phyloP scores from a whole-genome alignment of 2,329 filamentous ascomycete genomes.

The Epichloe bromicola region DNA sequence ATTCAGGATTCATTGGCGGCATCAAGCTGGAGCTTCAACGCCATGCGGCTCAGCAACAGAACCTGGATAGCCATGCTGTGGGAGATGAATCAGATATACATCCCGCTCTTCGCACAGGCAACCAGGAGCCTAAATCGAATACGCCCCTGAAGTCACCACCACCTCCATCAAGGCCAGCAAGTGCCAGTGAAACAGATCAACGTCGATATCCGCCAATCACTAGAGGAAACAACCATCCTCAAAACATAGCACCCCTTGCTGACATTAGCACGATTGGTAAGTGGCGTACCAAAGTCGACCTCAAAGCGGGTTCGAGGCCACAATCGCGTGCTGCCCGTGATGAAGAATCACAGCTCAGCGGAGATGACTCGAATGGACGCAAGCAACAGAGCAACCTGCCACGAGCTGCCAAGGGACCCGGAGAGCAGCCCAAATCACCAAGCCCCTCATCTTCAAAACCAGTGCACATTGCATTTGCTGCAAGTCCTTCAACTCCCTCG shows the following conservation, averaged over 20 bases:
- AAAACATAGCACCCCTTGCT: conserved; percentile 15
- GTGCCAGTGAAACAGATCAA: conserved; percentile 13
- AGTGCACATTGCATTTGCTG: conserved; percentile 1
- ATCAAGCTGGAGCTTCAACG: conserved; percentile 28
- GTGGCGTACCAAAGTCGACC: conserved; percentile 17
- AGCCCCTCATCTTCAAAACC: neutral
- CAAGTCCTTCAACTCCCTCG: neutral
- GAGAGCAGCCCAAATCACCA: neutral
- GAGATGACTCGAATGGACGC: neutral
- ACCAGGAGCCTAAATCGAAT: conserved; percentile 14
- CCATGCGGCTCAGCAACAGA: conserved; percentile 19
- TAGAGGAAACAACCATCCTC: conserved; percentile 14
- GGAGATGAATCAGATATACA: conserved; percentile 18
- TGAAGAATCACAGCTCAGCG: neutral
- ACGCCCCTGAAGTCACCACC: conserved; percentile 16
- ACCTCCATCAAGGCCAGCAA: conserved; percentile 3
- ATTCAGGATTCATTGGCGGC: conserved; percentile 27
- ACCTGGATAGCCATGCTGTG: conserved; percentile 14
- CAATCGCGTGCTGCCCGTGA: neutral
- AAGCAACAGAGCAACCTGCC: neutral
- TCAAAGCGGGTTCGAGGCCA: conserved; percentile 7
- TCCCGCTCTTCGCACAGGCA: conserved; percentile 20
- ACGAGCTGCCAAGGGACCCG: neutral
- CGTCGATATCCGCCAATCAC: conserved; percentile 26
- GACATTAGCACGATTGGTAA: conserved; percentile 21